Evolutionary conservation across 495 filamentous ascomycete genomes (phyloP).

Genomic region (Evernia prunastri): DNA sequence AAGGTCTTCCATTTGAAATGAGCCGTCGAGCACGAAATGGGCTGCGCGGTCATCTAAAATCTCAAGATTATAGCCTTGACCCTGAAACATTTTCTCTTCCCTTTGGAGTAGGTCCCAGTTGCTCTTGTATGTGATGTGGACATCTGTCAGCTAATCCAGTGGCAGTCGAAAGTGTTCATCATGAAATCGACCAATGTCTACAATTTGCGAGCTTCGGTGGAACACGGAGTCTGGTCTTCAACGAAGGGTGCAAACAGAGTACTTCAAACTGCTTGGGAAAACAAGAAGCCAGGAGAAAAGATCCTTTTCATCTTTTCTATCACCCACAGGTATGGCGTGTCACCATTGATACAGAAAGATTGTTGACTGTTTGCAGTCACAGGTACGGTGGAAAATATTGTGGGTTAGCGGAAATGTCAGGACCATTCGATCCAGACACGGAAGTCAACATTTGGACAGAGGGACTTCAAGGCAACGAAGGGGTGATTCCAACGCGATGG

Average conservation of each 20-base stretch:
- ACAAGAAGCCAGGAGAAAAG: conserved; percentile 12
- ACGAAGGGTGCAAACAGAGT: conserved; percentile 24
- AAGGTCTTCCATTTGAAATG: conserved; percentile 16
- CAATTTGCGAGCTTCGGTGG: conserved; percentile 17
- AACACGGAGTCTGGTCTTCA: conserved; percentile 20
- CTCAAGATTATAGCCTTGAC: conserved; percentile 11
- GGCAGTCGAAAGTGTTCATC: conserved; percentile 24
- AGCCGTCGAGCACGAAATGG: background rate
- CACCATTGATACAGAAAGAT: background rate
- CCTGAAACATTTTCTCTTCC: conserved; percentile 19
- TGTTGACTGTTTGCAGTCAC: conserved; percentile 10
- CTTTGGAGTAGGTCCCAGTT: conserved; percentile 16
- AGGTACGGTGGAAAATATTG: conserved; percentile 17
- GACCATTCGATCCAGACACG: conserved; percentile 18
- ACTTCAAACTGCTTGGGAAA: conserved; percentile 23
- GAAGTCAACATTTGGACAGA: conserved; percentile 11
- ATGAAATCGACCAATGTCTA: conserved; percentile 20
- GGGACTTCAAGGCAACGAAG: conserved; percentile 14
- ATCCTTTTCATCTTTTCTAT: conserved; percentile 23
- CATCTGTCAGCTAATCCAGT: background rate
- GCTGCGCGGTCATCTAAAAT: background rate
- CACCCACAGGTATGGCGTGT: conserved; percentile 15
- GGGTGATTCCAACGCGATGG: conserved; percentile 21
- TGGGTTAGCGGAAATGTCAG: conserved; percentile 22
- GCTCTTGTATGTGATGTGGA: background rate